Evolutionary conservation across 495 filamentous ascomycete species (phyloP).

Genomic region (Lophiostoma macrostomum): DNA sequence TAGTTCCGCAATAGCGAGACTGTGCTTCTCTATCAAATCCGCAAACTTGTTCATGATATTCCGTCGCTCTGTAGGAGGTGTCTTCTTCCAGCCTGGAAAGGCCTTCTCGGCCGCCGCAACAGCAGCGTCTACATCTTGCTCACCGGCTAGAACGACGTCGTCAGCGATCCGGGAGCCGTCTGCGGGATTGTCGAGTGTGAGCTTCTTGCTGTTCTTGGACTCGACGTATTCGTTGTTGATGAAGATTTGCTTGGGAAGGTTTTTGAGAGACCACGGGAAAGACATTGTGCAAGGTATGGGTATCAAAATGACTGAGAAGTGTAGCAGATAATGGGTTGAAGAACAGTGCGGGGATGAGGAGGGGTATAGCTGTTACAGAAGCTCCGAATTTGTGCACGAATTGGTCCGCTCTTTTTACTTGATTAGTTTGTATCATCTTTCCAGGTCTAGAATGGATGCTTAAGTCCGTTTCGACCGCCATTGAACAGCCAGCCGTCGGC

Average conservation of each 20-base stretch:
- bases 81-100: slow-evolving; percentile 38
- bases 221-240: slow-evolving; percentile 50
- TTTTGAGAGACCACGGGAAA: slow-evolving; percentile 40
- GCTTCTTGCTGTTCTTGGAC: slow-evolving; percentile 41
- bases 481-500: neutral
- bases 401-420: neutral
- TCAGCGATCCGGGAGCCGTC: slow-evolving; percentile 42
- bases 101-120: slow-evolving; percentile 40
- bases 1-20: slow-evolving; percentile 36
- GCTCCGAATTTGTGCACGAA: neutral
- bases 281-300: too few relatives aligned
- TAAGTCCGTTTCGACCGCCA: neutral
- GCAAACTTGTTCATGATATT: slow-evolving; percentile 43
- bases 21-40: slow-evolving; percentile 42
- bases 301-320: too few relatives aligned
- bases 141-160: slow-evolving; percentile 36
- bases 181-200: slow-evolving; percentile 44
- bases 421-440: too few relatives aligned
- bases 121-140: slow-evolving; percentile 40
- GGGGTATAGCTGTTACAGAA: slow-evolving; percentile 9
- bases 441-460: neutral
- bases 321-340: too few relatives aligned
- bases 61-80: slow-evolving; percentile 32
- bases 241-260: slow-evolving; percentile 44
- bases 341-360: slow-evolving; percentile 14